Evolutionary conservation across 306 rosid genomes (phyloP).

Genomic region (Ormosia emarginata): DNA sequence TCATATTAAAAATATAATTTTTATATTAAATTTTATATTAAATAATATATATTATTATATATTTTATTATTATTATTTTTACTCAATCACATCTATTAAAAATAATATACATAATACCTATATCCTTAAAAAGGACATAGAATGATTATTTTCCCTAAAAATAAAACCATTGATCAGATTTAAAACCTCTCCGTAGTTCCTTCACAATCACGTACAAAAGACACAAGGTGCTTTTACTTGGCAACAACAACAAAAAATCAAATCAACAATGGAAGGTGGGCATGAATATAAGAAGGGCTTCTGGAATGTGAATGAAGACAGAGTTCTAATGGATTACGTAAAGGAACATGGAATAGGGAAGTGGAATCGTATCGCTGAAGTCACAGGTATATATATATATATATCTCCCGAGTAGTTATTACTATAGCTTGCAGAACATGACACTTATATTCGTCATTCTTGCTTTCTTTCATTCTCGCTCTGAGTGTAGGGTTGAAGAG

Average conservation of each 20-base stretch:
- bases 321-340: constrained; percentile 38
- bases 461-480: neutral
- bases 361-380: constrained; percentile 56
- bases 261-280: constrained; percentile 28
- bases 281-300: constrained; percentile 44
- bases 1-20: no score
- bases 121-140: no score
- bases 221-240: neutral
- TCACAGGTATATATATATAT: constrained; percentile 29
- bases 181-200: no score
- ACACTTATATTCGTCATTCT: neutral
- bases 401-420: no score
- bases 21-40: no score
- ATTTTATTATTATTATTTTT: no score
- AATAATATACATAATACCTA: no score
- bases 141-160: no score
- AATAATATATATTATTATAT: no score
- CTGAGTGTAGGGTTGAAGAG: constrained; percentile 48
- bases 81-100: no score
- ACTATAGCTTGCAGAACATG: no score
- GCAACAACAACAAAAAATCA: neutral
- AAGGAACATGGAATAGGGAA: constrained; percentile 50
- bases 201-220: no score
- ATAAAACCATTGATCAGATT: neutral
- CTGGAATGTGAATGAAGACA: constrained; percentile 57